These are phyloP conservation scores for Selaginella moellendorffii DNA, from an alignment of 75 land plant genomes.

Conservation along the genomic window DNA sequence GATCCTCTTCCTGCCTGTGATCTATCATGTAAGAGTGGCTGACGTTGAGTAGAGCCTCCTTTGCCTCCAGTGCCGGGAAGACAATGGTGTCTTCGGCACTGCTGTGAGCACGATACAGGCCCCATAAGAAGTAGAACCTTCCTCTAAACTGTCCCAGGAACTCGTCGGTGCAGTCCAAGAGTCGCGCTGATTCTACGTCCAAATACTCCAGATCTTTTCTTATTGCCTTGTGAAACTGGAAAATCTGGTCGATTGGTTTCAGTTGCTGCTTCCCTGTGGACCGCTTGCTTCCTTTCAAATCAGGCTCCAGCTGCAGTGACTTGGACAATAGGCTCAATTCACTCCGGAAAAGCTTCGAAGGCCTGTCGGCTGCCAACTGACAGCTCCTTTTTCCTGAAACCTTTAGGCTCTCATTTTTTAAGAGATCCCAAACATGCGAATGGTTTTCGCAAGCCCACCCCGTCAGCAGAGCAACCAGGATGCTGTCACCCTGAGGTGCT, in stretches of 20 bases:
- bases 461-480: slow-evolving; percentile 50
- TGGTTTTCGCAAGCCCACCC: slow-evolving; percentile 77
- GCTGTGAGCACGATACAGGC: slow-evolving; percentile 76
- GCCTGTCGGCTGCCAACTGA: background rate
- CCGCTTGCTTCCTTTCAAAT: too few species aligned
- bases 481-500: slow-evolving; percentile 53
- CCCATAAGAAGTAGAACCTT: slow-evolving; percentile 61
- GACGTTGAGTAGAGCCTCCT: slow-evolving; percentile 72
- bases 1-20: slow-evolving; percentile 66
- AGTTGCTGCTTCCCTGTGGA: slow-evolving; percentile 15
- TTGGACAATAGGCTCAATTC: background rate
- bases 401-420: background rate
- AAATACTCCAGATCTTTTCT: slow-evolving; percentile 67
- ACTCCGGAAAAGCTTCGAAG: background rate
- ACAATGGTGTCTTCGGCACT: slow-evolving; percentile 90
- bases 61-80: slow-evolving; percentile 76
- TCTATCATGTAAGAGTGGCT: slow-evolving; percentile 79
- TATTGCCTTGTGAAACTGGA: slow-evolving; percentile 81
- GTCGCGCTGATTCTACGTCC: slow-evolving; percentile 61
- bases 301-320: too few species aligned
- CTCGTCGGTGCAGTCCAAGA: slow-evolving; percentile 40
- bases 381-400: background rate
- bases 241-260: slow-evolving; percentile 68
- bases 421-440: slow-evolving; percentile 7
- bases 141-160: slow-evolving; percentile 65